A percentile compares a stretch with the other conserved stretches of the same genome.
phyloP scores from a whole-genome alignment of 345 rosid species.

The Cochlearia excelsa region DNA sequence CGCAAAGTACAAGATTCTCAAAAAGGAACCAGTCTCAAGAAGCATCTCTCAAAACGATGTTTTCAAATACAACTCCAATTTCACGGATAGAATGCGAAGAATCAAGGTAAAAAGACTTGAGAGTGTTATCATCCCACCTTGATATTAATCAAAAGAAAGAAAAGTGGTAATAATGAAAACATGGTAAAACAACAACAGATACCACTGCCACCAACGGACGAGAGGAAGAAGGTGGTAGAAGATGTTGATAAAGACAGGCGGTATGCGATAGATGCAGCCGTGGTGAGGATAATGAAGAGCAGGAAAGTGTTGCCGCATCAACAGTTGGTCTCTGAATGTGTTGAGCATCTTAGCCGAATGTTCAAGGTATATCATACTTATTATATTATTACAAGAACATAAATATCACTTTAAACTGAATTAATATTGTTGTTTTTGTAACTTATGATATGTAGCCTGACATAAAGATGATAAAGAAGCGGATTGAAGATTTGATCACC shows the following conservation, averaged over 20 bases:
- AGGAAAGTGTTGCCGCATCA: slow-evolving; percentile 85
- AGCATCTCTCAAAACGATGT: slow-evolving; percentile 50
- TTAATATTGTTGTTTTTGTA: not conserved
- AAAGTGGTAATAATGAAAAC: no score
- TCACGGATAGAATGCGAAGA: slow-evolving; percentile 87
- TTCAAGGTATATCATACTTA: slow-evolving; percentile 67
- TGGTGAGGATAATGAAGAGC: slow-evolving; percentile 97
- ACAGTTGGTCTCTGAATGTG: slow-evolving; percentile 80
- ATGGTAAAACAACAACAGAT: slow-evolving; percentile 42
- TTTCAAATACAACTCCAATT: slow-evolving; percentile 73
- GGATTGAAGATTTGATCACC: slow-evolving; percentile 86
- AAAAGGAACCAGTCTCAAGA: slow-evolving; percentile 61
- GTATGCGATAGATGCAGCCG: slow-evolving; percentile 93
- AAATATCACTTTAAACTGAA: no score
- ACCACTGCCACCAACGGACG: slow-evolving; percentile 91
- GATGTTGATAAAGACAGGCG: slow-evolving; percentile 92
- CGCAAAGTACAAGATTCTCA: slow-evolving; percentile 76
- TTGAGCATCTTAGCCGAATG: slow-evolving; percentile 91
- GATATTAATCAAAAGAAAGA: no score
- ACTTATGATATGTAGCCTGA: slow-evolving; percentile 64
- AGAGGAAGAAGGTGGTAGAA: slow-evolving; percentile 87
- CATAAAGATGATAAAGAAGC: slow-evolving; percentile 86
- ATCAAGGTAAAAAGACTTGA: slow-evolving; percentile 50
- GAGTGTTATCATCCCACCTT: no score
- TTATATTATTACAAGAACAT: no score